These are phyloP conservation scores for Sordariomycetes sp. DNA, from an alignment of 2,329 filamentous ascomycete genomes.

Conservation along the genomic window DNA sequence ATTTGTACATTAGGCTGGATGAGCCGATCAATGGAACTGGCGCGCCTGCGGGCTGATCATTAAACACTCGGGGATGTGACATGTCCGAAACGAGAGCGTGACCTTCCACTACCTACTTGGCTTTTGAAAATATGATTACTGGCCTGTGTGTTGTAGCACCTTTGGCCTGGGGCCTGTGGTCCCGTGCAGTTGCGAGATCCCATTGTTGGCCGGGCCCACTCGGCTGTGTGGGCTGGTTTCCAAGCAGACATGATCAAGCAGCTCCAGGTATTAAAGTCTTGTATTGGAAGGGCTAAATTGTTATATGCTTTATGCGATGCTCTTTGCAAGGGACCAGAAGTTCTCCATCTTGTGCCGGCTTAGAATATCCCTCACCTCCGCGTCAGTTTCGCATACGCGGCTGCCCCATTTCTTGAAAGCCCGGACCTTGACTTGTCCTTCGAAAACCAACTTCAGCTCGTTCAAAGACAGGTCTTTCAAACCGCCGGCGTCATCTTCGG, in stretches of 20 bases:
- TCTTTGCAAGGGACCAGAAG: slow-evolving; percentile 52
- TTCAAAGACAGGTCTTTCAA: slow-evolving; percentile 77
- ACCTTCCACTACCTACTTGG: too few species aligned
- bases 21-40: background rate
- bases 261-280: too few species aligned
- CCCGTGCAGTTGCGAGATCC: too few species aligned
- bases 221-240: too few species aligned
- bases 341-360: slow-evolving; percentile 82
- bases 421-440: slow-evolving; percentile 74
- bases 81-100: too few species aligned
- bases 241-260: too few species aligned
- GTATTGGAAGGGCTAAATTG: too few species aligned
- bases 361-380: slow-evolving; percentile 73
- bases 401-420: slow-evolving; percentile 82
- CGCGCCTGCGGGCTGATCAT: background rate
- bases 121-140: too few species aligned
- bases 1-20: slow-evolving; percentile 4
- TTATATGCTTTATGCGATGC: background rate
- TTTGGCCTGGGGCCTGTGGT: too few species aligned
- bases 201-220: too few species aligned
- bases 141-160: too few species aligned
- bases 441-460: slow-evolving; percentile 75
- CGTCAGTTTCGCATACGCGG: slow-evolving; percentile 86
- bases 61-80: background rate
- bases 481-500: slow-evolving; percentile 66